Percentiles rank a stretch among this genome's conserved stretches.
phyloP scores from a whole-genome alignment of 176 grass and related monocot species.

The Triticum aestivum region DNA sequence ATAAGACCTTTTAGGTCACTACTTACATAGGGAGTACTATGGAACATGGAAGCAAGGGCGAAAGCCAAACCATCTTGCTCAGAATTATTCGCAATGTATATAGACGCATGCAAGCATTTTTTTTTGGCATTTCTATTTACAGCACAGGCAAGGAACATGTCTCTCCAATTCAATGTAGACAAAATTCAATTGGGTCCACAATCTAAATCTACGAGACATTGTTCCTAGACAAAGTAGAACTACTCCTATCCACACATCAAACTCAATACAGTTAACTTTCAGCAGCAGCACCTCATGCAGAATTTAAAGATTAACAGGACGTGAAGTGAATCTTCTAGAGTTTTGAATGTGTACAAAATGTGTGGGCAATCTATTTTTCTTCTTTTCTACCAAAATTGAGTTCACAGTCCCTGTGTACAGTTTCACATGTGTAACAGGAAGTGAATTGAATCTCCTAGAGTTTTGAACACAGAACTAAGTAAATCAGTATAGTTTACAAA shows the following conservation, averaged over 20 bases:
- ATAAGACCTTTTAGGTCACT: no score
- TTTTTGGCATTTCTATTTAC: neutral
- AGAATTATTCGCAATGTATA: constrained; percentile 11
- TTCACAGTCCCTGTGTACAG: neutral
- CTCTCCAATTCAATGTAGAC: constrained; percentile 24
- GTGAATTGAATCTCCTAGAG: neutral
- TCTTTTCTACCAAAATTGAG: neutral
- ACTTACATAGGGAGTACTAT: neutral
- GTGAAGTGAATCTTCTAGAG: no score
- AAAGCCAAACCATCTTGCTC: neutral
- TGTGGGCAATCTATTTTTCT: neutral
- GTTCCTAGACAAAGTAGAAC: neutral
- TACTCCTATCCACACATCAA: neutral
- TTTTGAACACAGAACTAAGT: neutral
- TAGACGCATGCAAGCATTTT: constrained; percentile 8
- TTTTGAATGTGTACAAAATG: neutral
- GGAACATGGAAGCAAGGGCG: neutral
- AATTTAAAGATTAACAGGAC: neutral
- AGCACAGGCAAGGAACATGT: neutral
- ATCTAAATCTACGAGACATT: neutral
- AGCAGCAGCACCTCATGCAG: neutral
- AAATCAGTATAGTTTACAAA: neutral
- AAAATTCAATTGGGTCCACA: constrained; percentile 5
- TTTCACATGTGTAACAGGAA: neutral
- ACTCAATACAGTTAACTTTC: neutral